Percentiles rank a stretch among this genome's conserved stretches.
These are phyloP conservation scores for Beauveria medogensis DNA, from an alignment of 2,329 filamentous ascomycete genomes.

Conservation along the genomic window DNA sequence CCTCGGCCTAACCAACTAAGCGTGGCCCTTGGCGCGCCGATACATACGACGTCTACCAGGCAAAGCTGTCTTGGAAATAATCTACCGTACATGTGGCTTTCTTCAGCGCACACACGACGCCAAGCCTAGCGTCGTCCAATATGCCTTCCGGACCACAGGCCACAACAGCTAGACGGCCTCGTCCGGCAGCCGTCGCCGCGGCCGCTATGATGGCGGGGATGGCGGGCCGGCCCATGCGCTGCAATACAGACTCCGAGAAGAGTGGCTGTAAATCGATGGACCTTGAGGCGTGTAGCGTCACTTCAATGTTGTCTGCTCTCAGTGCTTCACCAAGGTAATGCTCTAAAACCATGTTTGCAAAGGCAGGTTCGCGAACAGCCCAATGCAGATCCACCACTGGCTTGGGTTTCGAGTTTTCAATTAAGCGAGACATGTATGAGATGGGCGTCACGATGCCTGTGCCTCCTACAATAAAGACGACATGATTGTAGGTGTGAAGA, in stretches of 20 bases:
- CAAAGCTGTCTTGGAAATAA: constrained; percentile 37
- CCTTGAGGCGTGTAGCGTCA: constrained; percentile 30
- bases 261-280: constrained; percentile 6
- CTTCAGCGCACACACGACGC: constrained; percentile 24
- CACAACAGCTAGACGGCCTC: constrained; percentile 28
- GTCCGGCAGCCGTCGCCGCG: constrained; percentile 13
- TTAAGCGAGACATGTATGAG: constrained; percentile 27
- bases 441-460: constrained; percentile 37
- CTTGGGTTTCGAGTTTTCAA: constrained; percentile 1
- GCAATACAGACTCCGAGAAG: constrained; percentile 14
- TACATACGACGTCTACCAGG: constrained; percentile 25
- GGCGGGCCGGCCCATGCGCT: constrained; percentile 24
- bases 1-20: background rate
- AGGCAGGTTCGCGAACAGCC: constrained; percentile 29
- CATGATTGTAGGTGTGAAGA: constrained; percentile 28
- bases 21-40: background rate
- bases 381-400: constrained; percentile 27
- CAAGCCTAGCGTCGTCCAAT: constrained; percentile 34
- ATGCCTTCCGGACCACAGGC: constrained; percentile 37
- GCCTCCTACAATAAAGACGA: constrained; percentile 37
- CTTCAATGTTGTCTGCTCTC: constrained; percentile 21
- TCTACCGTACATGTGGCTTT: constrained; percentile 22
- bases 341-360: constrained; percentile 27
- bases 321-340: constrained; percentile 24
- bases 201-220: constrained; percentile 24